phyloP scores from a whole-genome alignment of 1,139 yeast genomes.

The Kodamaea fungicola region DNA sequence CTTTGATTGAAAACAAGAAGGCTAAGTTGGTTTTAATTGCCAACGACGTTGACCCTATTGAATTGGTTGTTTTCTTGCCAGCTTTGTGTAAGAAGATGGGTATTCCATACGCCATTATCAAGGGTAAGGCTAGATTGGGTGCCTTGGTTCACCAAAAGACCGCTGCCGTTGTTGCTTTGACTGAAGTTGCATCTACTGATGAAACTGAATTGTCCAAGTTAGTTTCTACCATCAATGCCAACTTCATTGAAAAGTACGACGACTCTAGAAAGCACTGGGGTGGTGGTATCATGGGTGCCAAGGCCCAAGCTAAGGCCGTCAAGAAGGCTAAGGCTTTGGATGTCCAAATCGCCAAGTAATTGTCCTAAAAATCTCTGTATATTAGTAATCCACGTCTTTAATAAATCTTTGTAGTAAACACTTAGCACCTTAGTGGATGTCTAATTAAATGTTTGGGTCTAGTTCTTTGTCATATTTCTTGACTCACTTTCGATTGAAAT shows the following conservation, averaged over 20 bases:
- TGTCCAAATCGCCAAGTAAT: conserved; percentile 13
- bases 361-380: conserved; percentile 9
- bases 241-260: conserved; percentile 90
- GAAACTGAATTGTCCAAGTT: conserved; percentile 91
- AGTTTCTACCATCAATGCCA: conserved; percentile 86
- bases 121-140: conserved; percentile 99
- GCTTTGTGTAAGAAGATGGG: conserved; percentile 99
- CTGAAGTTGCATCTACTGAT: conserved; percentile 91
- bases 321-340: conserved; percentile 44
- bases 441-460: neutral
- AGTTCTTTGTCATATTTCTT: too few relatives aligned
- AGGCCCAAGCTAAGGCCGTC: conserved; percentile 72
- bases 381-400: conserved; percentile 4
- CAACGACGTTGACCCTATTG: conserved; percentile 98
- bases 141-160: conserved; percentile 96
- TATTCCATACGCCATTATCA: conserved; percentile 96
- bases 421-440: neutral
- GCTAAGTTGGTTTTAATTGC: conserved; percentile 95
- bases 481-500: too few relatives aligned
- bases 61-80: conserved; percentile 92
- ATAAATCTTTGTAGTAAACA: neutral
- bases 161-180: conserved; percentile 93
- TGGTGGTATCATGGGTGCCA: conserved; percentile 97
- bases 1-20: conserved; percentile 96
- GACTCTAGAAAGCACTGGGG: conserved; percentile 99